Base-by-base conservation (phyloP, 306 rosid genomes). In the Corylus heterophylla region DNA sequence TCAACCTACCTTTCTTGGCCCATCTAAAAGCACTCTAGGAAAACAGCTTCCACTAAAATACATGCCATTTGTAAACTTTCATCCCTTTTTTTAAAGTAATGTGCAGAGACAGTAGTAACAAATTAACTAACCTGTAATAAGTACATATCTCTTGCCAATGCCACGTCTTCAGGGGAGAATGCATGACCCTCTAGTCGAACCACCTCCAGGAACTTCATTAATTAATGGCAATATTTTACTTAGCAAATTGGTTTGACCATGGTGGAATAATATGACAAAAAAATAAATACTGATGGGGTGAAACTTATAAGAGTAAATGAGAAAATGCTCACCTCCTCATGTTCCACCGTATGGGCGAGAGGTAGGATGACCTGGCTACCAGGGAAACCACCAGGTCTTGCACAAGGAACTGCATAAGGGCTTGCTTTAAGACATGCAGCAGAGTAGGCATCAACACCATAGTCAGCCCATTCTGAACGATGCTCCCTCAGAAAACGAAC, bases 161-260 rank as follows among this genome's bases (percentile, higher is more conserved):
- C 92, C 22, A 91, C 85, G 8, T 95, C 97, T 81, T 95, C 99
- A 0, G 96, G 97, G 74, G 98, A 89, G 81, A 91, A 91, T 35
- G 97, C 97, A 88, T 91, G 99, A 73, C 99, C 99, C 83, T 95
- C 99, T 55, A 95, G 87, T 6, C 99, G 97, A 77, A 95, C 99
- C 31, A 95, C 97, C 91, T 95, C 99, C 79, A 95, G 74, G 79
- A 89, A 95, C 99, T 95, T 79, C 81, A 87, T 68, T 73, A 79
- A 42, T 54, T 54, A 55, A 12, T 48, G 18, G 31, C 14, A 27
- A 1, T 2, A 9, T 17, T 73, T 52, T 17, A 4, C 4, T 12
- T 27, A 29, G 4, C 27, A 81, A 80, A 20, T 55, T 17, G 64
- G 31, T 31, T 4, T 68, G 13, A 42, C n/a, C 25, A 5, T 42